Conservation (phyloP, 129 eudicot species). For the Flaveria sonorensis region DNA sequence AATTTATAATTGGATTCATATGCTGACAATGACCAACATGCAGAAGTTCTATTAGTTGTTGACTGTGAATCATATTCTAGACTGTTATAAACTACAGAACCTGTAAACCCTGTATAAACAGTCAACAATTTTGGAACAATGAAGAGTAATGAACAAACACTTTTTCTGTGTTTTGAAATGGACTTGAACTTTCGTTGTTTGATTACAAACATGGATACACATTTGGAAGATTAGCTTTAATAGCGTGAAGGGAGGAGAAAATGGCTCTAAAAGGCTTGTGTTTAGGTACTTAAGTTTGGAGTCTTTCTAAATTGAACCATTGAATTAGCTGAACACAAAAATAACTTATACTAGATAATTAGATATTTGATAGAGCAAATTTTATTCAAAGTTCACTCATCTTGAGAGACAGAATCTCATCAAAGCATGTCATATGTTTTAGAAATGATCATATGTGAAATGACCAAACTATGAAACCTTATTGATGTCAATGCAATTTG, state of each 20-base stretch:
- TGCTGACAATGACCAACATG: not conserved
- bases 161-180: not conserved
- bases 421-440: constrained; percentile 1
- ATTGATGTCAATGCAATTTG: not conserved
- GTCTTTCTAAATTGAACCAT: not conserved
- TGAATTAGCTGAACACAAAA: not conserved
- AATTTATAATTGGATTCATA: constrained; percentile 16
- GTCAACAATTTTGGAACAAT: constrained; percentile 12
- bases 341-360: not conserved
- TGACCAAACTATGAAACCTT: not conserved
- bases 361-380: not conserved
- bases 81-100: not conserved
- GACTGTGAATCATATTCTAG: constrained; percentile 12
- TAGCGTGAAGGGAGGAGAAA: not conserved
- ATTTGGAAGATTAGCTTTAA: not conserved
- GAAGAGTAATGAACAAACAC: constrained; percentile 15
- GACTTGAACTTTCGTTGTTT: not conserved
- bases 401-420: not conserved
- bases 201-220: constrained; percentile 5
- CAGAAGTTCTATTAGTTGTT: not conserved
- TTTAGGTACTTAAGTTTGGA: not conserved
- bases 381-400: not conserved
- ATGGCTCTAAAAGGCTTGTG: constrained; percentile 5
- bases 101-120: not conserved
- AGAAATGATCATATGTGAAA: not conserved